phyloP scores from a whole-genome alignment of 345 rosid genomes.

The Citrus unshiu region DNA sequence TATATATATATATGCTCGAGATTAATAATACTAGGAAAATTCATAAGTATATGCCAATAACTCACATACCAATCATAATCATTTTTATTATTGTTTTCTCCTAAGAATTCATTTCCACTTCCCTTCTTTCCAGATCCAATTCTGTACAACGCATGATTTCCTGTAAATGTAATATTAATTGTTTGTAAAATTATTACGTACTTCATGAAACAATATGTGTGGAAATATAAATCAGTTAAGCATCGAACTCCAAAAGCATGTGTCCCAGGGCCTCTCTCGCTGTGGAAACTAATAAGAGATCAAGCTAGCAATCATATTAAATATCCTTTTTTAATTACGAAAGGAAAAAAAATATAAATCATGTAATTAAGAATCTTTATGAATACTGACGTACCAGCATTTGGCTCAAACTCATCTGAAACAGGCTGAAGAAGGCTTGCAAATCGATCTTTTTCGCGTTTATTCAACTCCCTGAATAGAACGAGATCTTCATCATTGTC shows the following conservation, averaged over 20 bases:
- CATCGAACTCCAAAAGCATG: background rate
- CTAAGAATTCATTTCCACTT: constrained; percentile 30
- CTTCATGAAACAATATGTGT: no score
- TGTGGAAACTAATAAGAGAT: no score
- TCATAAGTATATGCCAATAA: background rate
- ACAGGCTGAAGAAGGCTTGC: constrained; percentile 58
- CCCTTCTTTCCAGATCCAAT: constrained; percentile 38
- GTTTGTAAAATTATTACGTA: no score
- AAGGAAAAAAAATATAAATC: background rate
- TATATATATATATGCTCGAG: background rate
- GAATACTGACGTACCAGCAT: background rate
- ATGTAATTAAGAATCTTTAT: no score
- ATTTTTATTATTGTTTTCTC: constrained; percentile 34
- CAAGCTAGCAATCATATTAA: background rate
- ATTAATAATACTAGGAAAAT: background rate
- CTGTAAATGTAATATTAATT: constrained; percentile 16
- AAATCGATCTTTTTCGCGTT: constrained; percentile 37
- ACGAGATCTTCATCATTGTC: constrained; percentile 51
- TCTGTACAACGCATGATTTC: constrained; percentile 37
- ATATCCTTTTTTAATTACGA: background rate
- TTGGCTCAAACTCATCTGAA: constrained; percentile 56
- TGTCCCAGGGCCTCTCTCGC: background rate
- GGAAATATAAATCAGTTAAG: no score
- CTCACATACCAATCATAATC: constrained; percentile 49
- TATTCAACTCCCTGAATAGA: constrained; percentile 51